Base-by-base conservation (phyloP, 2,329 filamentous ascomycete species). In the Nannizzia gypsea region DNA sequence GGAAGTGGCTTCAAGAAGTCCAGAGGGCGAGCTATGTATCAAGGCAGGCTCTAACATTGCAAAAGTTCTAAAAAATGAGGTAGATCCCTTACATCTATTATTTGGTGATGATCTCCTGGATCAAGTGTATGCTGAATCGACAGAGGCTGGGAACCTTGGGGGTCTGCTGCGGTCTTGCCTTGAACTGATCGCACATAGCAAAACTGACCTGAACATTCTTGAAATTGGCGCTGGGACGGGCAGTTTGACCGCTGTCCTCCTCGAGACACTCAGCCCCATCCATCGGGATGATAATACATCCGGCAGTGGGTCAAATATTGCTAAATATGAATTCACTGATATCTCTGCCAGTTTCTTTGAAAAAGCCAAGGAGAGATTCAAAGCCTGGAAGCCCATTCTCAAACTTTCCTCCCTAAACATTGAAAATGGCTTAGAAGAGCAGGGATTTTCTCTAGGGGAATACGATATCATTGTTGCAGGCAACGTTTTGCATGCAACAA, bases 381-480 rank as follows among this genome's bases (percentile, higher is more conserved):
- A 17, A 1, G 13, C 2, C 20, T 24, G 13, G 26, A 3, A 3
- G 9, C 11, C 26, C 20, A 8, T 5, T 6, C 5, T 61, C 8
- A 6, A 17, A 3, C 66, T 58, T 58, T 44, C 48, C 9, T 40
- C 36, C 3, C 60, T 67, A 1, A 64, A 68, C 38, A 64, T 67
- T 38, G 40, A 57, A 15, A 31, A 59, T 31, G 61, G 64, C 36
- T 64, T 64, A 11, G 24, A 6, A 3, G 34, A 50, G 20, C 66
- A 67, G 58, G 66, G 66, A 9, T 66, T 66, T 50, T 58, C 64
- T 8, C 36, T 17, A 1, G 57, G 40, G 1, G 34, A 31, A 2
- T 68, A 65, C 40, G 67, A 68, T 52, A 34, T 68, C 1, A 59
- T 68, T 20, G 52, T 67, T 6, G 67, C 67, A 9, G 44, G 58